Evolutionary conservation across 2,329 filamentous ascomycete genomes (phyloP), one percentile per base, ranked within the genome.

Genomic region (Bisporella sp.): DNA sequence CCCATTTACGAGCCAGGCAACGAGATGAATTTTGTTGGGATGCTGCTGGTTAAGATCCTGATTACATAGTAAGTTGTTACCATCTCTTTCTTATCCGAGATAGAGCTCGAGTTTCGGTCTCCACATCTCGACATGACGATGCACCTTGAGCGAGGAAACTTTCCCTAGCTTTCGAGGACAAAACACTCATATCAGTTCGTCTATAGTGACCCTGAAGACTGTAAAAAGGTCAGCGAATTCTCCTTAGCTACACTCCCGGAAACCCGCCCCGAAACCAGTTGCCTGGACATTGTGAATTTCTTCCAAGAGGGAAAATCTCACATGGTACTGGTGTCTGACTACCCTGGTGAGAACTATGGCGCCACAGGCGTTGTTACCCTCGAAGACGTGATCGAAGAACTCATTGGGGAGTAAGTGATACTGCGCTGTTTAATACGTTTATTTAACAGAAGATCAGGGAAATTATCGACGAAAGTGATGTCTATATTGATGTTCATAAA

Each of bases 241-340:
- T 84, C 90, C 6, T 76, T 99, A 46, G 93, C 93, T 11, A 96
- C 93, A 0, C 80, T 99, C 5, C 93, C 95, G 1, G 93, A 99
- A 68, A 99, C 93, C 0, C 82, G 89, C 7, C 89, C 93, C 0
- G 89, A 96, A 65, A 99, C 93, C 0, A 96, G 91, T 71, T 99
- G 93, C 66, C 72, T 99, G 50, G 93, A 99, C 67, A 97, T 99
- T 62, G 89, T 99, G 71, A 99, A 99, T 72, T 99, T 96, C 70
- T 99, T 99, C 73, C 93, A 99, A 69, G 93, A 99, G 73, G 93
- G 93, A 62, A 99, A 99, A 68, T 96, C 91, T 1, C 93, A 99
- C 68, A 96, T 99, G 91, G 92, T 97, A 0, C 75, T 99, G 31
- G 93, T 97, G 6, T 96, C 92, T 0, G 88, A 96, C 62, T 77